These are phyloP conservation scores for Talaromyces marneffei DNA, from an alignment of 2,329 filamentous ascomycete genomes.

Conservation along the genomic window DNA sequence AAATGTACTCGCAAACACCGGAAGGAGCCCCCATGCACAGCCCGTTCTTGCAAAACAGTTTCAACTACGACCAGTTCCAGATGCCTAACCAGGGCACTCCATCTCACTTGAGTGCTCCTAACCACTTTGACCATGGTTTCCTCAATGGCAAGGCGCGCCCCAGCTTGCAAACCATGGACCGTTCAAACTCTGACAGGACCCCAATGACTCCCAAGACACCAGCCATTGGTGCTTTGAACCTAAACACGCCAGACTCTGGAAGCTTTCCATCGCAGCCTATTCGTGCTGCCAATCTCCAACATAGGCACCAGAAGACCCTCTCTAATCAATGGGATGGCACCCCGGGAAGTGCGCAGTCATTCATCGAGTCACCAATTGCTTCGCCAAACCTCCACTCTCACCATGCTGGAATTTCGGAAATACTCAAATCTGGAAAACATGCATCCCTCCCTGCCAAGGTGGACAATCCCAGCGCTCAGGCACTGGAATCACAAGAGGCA, in stretches of 20 bases:
- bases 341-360: conserved; percentile 75
- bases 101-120: conserved; percentile 34
- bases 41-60: conserved; percentile 69
- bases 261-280: conserved; percentile 75
- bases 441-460: conserved; percentile 89
- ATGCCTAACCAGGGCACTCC: conserved; percentile 49
- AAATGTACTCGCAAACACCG: conserved; percentile 83
- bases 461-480: conserved; percentile 46
- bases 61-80: conserved; percentile 71
- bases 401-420: conserved; percentile 76
- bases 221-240: conserved; percentile 64
- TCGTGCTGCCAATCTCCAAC: conserved; percentile 55
- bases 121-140: conserved; percentile 51
- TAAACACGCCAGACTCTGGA: conserved; percentile 64
- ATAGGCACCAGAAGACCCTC: conserved; percentile 70
- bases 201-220: conserved; percentile 86
- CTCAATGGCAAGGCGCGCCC: conserved; percentile 54
- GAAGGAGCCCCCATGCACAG: conserved; percentile 90
- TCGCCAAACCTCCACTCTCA: conserved; percentile 58
- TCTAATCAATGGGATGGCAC: conserved; percentile 90
- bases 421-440: conserved; percentile 74
- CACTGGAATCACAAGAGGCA: conserved; percentile 78
- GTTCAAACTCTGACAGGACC: conserved; percentile 68
- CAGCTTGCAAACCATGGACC: conserved; percentile 60
- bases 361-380: conserved; percentile 80